Evolutionary conservation across 495 filamentous ascomycete genomes (phyloP), one percentile per base, ranked within the genome.

Genomic region (Filosporella fistucella): DNA sequence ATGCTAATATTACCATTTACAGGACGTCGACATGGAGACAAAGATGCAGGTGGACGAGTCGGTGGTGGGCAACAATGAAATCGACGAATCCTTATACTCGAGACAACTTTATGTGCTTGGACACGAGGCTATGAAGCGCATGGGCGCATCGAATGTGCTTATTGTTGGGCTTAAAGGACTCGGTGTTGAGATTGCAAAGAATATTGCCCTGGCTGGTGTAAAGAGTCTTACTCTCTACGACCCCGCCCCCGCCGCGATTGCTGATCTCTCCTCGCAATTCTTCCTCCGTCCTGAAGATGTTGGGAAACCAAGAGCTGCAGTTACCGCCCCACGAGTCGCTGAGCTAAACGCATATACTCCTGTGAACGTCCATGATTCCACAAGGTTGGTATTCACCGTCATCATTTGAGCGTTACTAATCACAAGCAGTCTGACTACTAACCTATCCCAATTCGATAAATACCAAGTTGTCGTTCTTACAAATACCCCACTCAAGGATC

Each of bases 101-200:
- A 81, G 94, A 47, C 94, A 99, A 69, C 88, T 99, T 37, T 95
- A 98, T 66, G 93, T 98, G 42, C 81, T 99, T 48, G 94, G 94
- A 24, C 94, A 97, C 68, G 94, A 99, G 72, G 94, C 94, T 43
- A 99, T 99, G 94, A 97, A 95, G 72, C 87, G 91, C 46, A 99
- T 99, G 94, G 78, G 90, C 63, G 86, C 89, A 40, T 97, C 94
- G 17, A 90, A 97, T 64, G 81, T 99, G 35, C 85, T 99, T 16
- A 79, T 99, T 42, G 86, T 89, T 42, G 94, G 94, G 43, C 68
- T 96, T 55, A 89, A 90, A 63, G 93, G 94, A 16, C 78, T 99
- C 25, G 94, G 94, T 68, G 90, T 96, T 39, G 94, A 99, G 68
- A 95, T 99, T 60, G 91, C 94, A 54, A 99, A 99, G 75, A 97